Base-by-base conservation (phyloP, 2,329 filamentous ascomycete species). In the Westerdykella aurantiaca region DNA sequence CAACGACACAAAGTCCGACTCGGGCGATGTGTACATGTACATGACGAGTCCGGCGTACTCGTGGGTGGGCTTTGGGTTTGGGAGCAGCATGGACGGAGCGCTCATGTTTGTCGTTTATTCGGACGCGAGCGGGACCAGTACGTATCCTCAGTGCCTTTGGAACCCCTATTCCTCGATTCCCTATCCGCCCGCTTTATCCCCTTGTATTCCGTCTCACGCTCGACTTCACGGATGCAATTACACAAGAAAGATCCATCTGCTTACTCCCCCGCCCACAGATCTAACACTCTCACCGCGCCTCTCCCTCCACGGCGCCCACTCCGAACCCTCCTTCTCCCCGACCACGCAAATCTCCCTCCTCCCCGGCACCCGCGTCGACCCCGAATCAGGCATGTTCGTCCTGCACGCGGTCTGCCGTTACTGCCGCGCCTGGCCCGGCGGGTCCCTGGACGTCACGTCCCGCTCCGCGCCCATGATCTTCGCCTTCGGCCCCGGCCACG, bases 41-140 rank as follows among this genome's bases (percentile, higher is more conserved):
- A 60, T 64, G 31, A 49, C 58, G 1, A 56, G 49, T n/a, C 63
- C 67, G 6, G 60, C 60, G 12, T 66, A 68, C 41, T 69, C 69
- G 4, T 74, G 72, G 72, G 64, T 71, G 9, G 70, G 60, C 3
- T 61, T 72, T 12, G 72, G 72, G 2, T 68, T 73, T 46, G 72
- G 72, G 4, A 52, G 51, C 29, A 52, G 57, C 41, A 74, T 74
- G 72, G 58, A 58, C 44, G 60, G 69, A 29, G 63, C 66, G 13
- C 53, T 73, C 43, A 74, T 74, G 63, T 60, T 74, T 33, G 56
- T 74, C 35, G 62, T 72, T 46, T 73, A 74, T 52, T 61, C 67
- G 2, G 59, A 61, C 31, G 52, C 53, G 3, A 47, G 59, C 10
- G 62, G 62, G 29, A 55, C 61, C 12, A 66, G 66, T 61, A 58